A percentile compares a stretch with the other conserved stretches of the same genome.
Evolutionary conservation across 1,284 basidiomycete species (phyloP).

Genomic region (Pterula multifida): DNA sequence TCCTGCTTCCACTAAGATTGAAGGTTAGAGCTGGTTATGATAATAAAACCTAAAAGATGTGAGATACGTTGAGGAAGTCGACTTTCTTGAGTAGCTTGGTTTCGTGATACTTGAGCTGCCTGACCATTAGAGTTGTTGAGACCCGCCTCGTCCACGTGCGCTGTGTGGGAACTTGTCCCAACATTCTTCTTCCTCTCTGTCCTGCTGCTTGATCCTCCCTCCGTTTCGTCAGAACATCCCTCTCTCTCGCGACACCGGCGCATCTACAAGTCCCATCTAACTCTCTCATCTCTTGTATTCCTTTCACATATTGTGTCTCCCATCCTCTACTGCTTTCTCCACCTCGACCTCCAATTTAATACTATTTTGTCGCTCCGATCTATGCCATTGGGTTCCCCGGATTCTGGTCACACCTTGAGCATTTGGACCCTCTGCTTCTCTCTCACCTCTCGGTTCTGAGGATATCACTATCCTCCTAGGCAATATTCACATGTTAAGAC

Average conservation of each 20-base stretch:
- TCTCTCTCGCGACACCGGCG: neutral
- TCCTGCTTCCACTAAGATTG: slow-evolving; percentile 89
- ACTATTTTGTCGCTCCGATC: neutral
- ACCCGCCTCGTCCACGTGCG: neutral
- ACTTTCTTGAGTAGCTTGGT: slow-evolving; percentile 92
- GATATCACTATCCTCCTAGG: neutral
- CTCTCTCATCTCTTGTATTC: neutral
- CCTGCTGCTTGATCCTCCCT: neutral
- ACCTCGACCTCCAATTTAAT: neutral
- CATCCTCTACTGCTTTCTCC: neutral
- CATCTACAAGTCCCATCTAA: neutral
- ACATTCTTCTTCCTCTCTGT: neutral
- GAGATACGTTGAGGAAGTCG: slow-evolving; percentile 75
- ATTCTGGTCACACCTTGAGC: neutral
- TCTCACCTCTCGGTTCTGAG: neutral
- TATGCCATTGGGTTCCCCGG: neutral
- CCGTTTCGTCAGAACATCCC: neutral
- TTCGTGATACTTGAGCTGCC: slow-evolving; percentile 91
- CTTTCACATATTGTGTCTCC: neutral
- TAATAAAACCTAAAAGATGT: slow-evolving; percentile 5
- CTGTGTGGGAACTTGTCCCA: neutral
- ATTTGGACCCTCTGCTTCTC: neutral
- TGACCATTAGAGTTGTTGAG: slow-evolving; percentile 41
- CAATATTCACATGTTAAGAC: neutral
- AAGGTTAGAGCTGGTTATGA: slow-evolving; percentile 5